Base-by-base conservation (phyloP, 371 early-diverging fungal species). In the Mucor plumbeus region DNA sequence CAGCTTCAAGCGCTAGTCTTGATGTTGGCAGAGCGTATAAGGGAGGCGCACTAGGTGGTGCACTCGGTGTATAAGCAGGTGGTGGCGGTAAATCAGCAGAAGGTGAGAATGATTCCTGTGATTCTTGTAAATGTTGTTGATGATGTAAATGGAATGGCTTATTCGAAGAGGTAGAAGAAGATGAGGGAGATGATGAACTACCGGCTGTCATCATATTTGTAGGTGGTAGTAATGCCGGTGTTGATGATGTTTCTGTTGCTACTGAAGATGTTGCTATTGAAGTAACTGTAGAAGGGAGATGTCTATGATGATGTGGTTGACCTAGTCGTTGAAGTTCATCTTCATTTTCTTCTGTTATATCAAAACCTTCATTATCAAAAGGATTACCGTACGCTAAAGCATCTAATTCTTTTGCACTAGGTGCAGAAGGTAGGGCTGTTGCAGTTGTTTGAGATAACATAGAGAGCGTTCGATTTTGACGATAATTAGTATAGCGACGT, bases 41-140 rank as follows among this genome's bases (percentile, higher is more conserved):
- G 10, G 73, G 73, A 14, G 76, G 76, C 6, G 73, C 76, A 55
- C 73, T 76, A 0, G 76, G 76, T 34, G 68, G 26, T 7, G 56
- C 72, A 35, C 53, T 60, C 1, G 68, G 64, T 35, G 76, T 73
- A 62, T 76, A 76, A 7, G 76, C 76, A 50, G 76, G 76, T n/a
- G 76, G 76, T 50, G 76, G 73, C 6, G 61, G 67, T 35, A 66
- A 35, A 36, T 65, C 53, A 26, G 63, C 33, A 5, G 61, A 54
- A 10, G 43, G 47, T 7, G 47, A 43, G 34, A 36, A 55, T 35
- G 35, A 31, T 35, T 13, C 21, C 33, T 53, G 41, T 36, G 54
- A 54, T 31, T 63, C 35, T 54, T 56, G 63, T 59, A n/a, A 31
- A 21, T 33, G 15, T 1, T 53, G 53, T 9, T 53, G 39, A 6